A percentile compares a stretch with the other conserved stretches of the same genome.
Conservation (phyloP, 78 protist genomes). For the slime mould (Dictyostelium discoideum) region DNA sequence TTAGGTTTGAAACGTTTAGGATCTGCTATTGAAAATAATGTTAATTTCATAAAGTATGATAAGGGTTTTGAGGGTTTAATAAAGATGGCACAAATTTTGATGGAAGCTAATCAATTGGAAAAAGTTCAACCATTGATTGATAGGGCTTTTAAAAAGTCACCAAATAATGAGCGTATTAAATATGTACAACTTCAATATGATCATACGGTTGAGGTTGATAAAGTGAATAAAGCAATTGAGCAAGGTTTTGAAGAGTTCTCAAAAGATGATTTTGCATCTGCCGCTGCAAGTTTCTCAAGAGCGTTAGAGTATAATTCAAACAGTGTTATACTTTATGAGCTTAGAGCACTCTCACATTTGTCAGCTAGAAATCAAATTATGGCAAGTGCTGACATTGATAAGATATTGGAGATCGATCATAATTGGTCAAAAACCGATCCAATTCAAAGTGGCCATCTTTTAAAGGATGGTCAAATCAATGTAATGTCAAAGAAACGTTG, state of each 20-base stretch:
- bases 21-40: constrained; percentile 23
- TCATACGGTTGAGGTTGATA: constrained; percentile 30
- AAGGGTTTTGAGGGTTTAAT: constrained; percentile 3
- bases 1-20: constrained; percentile 11
- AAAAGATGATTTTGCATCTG: constrained; percentile 27
- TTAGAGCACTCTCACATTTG: constrained; percentile 38
- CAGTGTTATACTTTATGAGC: constrained; percentile 30
- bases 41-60: constrained; percentile 13
- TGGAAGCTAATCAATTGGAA: constrained; percentile 41
- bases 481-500: constrained; percentile 77
- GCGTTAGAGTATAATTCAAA: constrained; percentile 38
- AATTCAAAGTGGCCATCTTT: constrained; percentile 7
- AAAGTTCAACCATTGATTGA: constrained; percentile 46
- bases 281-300: constrained; percentile 10
- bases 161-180: neutral
- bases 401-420: constrained; percentile 71
- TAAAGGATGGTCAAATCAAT: constrained; percentile 80
- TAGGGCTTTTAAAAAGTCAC: neutral
- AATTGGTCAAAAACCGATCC: constrained; percentile 54
- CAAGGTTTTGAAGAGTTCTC: constrained; percentile 34
- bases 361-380: constrained; percentile 19
- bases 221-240: constrained; percentile 33
- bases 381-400: constrained; percentile 25
- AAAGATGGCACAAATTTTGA: constrained; percentile 28
- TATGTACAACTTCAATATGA: neutral